Conservation (phyloP, 331 rosid genomes). For the Telfairia occidentalis region DNA sequence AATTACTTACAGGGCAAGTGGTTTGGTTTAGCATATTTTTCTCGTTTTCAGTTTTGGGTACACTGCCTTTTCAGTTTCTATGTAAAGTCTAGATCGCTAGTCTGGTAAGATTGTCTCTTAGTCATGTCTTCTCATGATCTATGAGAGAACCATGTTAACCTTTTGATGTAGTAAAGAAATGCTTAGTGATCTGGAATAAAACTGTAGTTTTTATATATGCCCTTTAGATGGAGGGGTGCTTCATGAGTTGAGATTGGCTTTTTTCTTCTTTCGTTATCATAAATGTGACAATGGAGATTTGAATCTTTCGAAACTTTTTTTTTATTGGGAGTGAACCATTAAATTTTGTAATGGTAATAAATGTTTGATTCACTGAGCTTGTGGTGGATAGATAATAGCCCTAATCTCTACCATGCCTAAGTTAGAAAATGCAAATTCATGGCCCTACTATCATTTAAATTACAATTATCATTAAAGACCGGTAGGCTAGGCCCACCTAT, state of each 20-base stretch:
- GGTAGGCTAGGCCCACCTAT: not conserved
- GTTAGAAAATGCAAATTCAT: not conserved
- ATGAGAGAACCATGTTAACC: not conserved
- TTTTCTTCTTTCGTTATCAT: too few relatives aligned
- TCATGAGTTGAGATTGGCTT: too few relatives aligned
- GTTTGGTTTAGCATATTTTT: not conserved
- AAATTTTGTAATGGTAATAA: too few relatives aligned
- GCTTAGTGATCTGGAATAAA: not conserved
- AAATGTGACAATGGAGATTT: too few relatives aligned
- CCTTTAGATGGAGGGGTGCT: not conserved
- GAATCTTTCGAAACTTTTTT: too few relatives aligned
- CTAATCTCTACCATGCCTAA: too few relatives aligned
- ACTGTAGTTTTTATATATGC: not conserved
- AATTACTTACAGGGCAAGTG: not conserved
- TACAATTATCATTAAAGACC: not conserved
- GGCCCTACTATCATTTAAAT: not conserved
- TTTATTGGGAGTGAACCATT: too few relatives aligned
- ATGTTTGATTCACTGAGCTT: too few relatives aligned
- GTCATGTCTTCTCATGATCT: not conserved
- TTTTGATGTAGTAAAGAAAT: not conserved
- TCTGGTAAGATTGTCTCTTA: not conserved
- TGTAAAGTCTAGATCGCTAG: not conserved
- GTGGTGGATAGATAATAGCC: too few relatives aligned
- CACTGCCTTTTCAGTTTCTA: not conserved
- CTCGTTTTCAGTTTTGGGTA: not conserved